Percentiles rank a stretch among this genome's conserved stretches.
Evolutionary conservation across 805 yeast species (phyloP).

Genomic region (Wickerhamiella qilinensis): DNA sequence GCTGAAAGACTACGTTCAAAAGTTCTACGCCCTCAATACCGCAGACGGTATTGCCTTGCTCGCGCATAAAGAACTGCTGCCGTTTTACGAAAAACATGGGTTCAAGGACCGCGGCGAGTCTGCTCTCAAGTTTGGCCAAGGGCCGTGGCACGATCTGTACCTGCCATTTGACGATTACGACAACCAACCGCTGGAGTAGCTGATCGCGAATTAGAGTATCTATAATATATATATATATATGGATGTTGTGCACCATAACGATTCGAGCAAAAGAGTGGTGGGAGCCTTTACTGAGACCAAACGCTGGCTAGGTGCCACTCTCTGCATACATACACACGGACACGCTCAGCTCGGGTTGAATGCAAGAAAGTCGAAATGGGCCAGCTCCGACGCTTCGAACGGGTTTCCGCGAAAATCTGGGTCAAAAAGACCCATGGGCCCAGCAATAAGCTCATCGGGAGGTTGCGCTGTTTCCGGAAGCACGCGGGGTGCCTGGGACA

Average conservation of each 20-base stretch:
- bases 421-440: slow-evolving; percentile 8
- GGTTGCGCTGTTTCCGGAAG: neutral
- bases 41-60: slow-evolving; percentile 64
- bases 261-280: too few relatives aligned
- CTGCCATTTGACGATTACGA: slow-evolving; percentile 16
- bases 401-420: slow-evolving; percentile 6
- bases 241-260: too few relatives aligned
- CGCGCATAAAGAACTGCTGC: slow-evolving; percentile 50
- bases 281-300: too few relatives aligned
- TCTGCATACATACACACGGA: neutral
- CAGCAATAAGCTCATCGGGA: slow-evolving; percentile 11
- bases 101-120: slow-evolving; percentile 57
- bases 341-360: slow-evolving; percentile 13
- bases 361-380: slow-evolving; percentile 12
- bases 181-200: slow-evolving; percentile 2
- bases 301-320: neutral
- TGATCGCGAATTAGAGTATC: neutral
- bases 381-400: slow-evolving; percentile 1
- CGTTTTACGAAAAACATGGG: slow-evolving; percentile 71
- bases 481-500: neutral
- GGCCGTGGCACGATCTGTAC: slow-evolving; percentile 30
- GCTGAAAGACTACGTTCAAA: slow-evolving; percentile 79
- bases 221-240: too few relatives aligned
- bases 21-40: slow-evolving; percentile 70
- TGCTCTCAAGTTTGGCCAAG: slow-evolving; percentile 40